phyloP scores from a whole-genome alignment of 78 protist species.

The Dictyostelium capitatum region DNA sequence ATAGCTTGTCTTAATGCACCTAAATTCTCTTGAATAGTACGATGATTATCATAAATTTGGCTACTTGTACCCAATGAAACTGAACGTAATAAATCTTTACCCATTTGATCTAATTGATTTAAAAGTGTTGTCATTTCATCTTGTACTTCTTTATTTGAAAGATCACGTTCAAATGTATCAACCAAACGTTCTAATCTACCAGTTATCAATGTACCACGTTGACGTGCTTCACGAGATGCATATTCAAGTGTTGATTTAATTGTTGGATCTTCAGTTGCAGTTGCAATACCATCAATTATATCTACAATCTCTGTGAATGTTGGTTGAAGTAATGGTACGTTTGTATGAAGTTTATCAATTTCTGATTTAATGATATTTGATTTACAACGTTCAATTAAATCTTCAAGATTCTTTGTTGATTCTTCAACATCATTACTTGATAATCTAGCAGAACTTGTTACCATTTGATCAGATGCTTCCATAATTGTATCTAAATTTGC shows the following conservation, averaged over 20 bases:
- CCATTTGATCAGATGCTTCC: constrained; percentile 60
- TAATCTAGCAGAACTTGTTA: constrained; percentile 68
- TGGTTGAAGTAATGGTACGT: background rate
- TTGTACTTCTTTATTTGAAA: background rate
- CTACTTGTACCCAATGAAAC: constrained; percentile 37
- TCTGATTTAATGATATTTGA: constrained; percentile 15
- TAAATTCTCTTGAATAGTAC: constrained; percentile 30
- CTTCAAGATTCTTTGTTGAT: constrained; percentile 23
- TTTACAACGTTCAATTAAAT: constrained; percentile 7
- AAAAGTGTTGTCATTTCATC: constrained; percentile 15
- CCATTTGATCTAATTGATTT: constrained; percentile 2
- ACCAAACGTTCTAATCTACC: constrained; percentile 22
- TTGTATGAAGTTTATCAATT: background rate
- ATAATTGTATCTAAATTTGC: constrained; percentile 41
- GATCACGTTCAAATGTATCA: background rate
- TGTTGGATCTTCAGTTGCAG: constrained; percentile 22
- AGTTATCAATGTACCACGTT: background rate
- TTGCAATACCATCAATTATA: constrained; percentile 16
- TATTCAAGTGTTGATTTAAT: constrained; percentile 10
- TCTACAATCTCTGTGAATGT: constrained; percentile 10
- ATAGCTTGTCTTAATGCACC: constrained; percentile 35
- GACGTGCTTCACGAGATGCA: background rate
- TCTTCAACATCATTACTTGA: constrained; percentile 58
- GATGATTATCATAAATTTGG: constrained; percentile 29
- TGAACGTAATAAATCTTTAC: constrained; percentile 26